phyloP scores from a whole-genome alignment of 2,329 filamentous ascomycete species.

The Magnaporthiopsis poae region DNA sequence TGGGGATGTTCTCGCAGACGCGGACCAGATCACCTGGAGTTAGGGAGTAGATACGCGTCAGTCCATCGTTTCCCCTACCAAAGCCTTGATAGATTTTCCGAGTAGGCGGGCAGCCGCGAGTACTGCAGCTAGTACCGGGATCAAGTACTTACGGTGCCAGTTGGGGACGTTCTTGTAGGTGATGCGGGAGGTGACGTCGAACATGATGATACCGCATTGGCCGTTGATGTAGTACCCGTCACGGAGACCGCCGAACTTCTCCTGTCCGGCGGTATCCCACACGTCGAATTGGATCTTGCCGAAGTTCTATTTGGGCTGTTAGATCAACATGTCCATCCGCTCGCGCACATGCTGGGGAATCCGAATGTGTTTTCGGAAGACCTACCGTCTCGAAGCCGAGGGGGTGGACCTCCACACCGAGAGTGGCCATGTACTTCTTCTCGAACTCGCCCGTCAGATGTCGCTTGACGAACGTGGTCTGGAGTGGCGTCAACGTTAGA shows the following conservation, averaged over 20 bases:
- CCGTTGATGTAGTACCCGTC: constrained; percentile 99
- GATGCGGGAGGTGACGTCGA: constrained; percentile 97
- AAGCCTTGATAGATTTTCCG: too few species aligned
- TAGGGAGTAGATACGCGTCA: neutral
- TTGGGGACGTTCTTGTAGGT: constrained; percentile 99
- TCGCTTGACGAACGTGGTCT: constrained; percentile 99
- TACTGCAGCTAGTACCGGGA: too few species aligned
- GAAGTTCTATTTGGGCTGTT: constrained; percentile 61
- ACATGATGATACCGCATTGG: constrained; percentile 99
- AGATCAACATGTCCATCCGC: constrained; percentile 8
- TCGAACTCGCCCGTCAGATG: constrained; percentile 99
- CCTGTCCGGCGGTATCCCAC: constrained; percentile 97
- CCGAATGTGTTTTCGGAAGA: constrained; percentile 19
- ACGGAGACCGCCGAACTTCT: constrained; percentile 98
- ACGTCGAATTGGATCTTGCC: constrained; percentile 97
- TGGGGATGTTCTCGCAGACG: constrained; percentile 98
- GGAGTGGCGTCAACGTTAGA: constrained; percentile 11
- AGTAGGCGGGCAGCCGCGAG: too few species aligned
- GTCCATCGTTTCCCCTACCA: too few species aligned
- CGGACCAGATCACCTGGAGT: constrained; percentile 82
- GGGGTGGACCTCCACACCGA: constrained; percentile 98
- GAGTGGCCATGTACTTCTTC: constrained; percentile 99
- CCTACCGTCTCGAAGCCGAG: constrained; percentile 95
- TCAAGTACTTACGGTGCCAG: constrained; percentile 81
- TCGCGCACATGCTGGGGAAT: neutral